These are phyloP conservation scores for Neurospora sp. DNA, from an alignment of 495 filamentous ascomycete species.

Conservation along the genomic window DNA sequence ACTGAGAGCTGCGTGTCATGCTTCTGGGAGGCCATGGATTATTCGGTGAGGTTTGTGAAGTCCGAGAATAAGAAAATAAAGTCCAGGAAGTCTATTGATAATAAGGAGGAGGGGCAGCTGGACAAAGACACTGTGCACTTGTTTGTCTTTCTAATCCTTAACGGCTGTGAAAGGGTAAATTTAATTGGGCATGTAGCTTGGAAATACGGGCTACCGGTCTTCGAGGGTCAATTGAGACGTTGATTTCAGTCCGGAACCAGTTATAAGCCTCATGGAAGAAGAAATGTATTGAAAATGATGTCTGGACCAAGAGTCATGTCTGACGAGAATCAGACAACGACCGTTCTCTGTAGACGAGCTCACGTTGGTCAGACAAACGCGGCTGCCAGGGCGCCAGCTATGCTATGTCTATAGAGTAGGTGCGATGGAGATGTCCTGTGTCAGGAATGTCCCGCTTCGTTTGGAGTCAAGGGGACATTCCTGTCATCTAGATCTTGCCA, in stretches of 20 bases:
- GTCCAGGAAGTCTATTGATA: not conserved
- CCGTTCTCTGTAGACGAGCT: not conserved
- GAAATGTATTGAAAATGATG: not conserved
- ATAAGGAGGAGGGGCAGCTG: too few relatives aligned
- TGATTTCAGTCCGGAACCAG: not conserved
- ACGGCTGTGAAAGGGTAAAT: not conserved
- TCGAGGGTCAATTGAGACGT: not conserved
- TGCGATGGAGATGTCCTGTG: not conserved
- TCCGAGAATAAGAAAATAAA: not conserved
- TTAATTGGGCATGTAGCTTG: not conserved
- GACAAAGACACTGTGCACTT: not conserved
- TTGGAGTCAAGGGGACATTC: not conserved
- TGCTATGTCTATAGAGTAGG: not conserved
- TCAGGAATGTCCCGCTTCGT: not conserved
- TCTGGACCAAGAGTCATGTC: not conserved
- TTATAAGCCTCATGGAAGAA: not conserved
- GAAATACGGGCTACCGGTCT: not conserved
- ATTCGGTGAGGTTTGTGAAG: not conserved
- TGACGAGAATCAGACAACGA: not conserved
- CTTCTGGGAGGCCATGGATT: not conserved
- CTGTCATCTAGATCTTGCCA: not conserved
- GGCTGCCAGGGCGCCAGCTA: not conserved
- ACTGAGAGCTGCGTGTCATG: not conserved
- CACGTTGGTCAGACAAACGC: not conserved
- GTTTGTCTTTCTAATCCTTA: not conserved